Evolutionary conservation across 257 asterid genomes (phyloP).

Genomic region (Nicotiana otophora): DNA sequence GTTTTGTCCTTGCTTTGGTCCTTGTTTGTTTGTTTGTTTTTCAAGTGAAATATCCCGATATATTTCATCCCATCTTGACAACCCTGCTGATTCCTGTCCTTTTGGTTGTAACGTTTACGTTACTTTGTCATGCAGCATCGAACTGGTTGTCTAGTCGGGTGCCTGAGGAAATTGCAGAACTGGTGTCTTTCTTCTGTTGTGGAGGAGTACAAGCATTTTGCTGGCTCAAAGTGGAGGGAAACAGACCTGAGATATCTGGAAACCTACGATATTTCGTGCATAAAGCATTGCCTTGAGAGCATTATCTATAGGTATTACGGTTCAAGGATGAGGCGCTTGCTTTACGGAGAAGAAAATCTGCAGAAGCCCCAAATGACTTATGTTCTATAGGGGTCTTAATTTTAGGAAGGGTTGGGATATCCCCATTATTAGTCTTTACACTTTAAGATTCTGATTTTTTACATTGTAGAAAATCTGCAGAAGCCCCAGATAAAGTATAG

Average conservation of each 20-base stretch:
- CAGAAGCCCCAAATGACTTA: conserved; percentile 28
- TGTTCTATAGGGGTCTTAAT: not conserved
- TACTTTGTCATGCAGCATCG: conserved; percentile 29
- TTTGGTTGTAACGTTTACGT: not conserved
- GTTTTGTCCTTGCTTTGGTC: too few relatives aligned
- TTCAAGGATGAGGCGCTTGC: conserved; percentile 30
- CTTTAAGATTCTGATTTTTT: not conserved
- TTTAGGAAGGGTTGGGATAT: not conserved
- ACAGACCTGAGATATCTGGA: conserved; percentile 27
- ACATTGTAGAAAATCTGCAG: conserved; percentile 16
- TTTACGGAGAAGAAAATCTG: conserved; percentile 25
- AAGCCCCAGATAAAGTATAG: conserved; percentile 23
- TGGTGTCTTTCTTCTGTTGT: conserved; percentile 34
- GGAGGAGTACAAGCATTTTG: conserved; percentile 41
- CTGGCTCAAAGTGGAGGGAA: conserved; percentile 32
- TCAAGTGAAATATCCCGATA: too few relatives aligned
- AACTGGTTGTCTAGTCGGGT: conserved; percentile 42
- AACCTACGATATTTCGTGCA: conserved; percentile 26
- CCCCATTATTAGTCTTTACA: not conserved
- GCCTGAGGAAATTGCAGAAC: conserved; percentile 39
- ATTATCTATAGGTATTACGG: conserved; percentile 33
- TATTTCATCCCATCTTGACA: too few relatives aligned
- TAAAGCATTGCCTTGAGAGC: conserved; percentile 35
- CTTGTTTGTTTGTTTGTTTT: too few relatives aligned
- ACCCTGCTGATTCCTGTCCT: not conserved